Conservation (phyloP, 768 basidiomycete species). For the Hypholoma fasciculare region DNA sequence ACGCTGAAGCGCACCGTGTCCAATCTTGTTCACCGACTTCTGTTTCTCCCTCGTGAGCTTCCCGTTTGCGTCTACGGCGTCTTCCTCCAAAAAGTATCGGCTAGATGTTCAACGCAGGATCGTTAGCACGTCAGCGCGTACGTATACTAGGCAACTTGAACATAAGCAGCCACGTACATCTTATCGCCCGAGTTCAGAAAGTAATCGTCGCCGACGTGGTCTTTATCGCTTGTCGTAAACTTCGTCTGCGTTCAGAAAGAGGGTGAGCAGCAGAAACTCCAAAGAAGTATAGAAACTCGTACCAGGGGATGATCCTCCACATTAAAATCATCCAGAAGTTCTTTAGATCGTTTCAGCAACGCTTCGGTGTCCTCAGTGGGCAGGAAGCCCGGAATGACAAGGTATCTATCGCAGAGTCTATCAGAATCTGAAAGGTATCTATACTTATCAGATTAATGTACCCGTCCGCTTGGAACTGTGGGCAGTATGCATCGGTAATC, state of each 20-base stretch:
- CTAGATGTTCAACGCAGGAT: slow-evolving; percentile 22
- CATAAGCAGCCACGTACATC: slow-evolving; percentile 44
- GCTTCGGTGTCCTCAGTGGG: slow-evolving; percentile 51
- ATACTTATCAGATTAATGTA: slow-evolving; percentile 14
- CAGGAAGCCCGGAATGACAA: slow-evolving; percentile 77
- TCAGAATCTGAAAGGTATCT: slow-evolving; percentile 3
- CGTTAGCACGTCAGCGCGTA: not conserved
- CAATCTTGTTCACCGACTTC: slow-evolving; percentile 92
- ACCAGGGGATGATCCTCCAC: slow-evolving; percentile 82
- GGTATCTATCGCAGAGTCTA: slow-evolving; percentile 52
- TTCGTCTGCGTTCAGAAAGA: slow-evolving; percentile 61
- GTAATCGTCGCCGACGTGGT: slow-evolving; percentile 90
- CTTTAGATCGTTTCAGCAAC: slow-evolving; percentile 69
- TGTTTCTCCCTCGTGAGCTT: slow-evolving; percentile 71
- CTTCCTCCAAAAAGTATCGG: slow-evolving; percentile 91
- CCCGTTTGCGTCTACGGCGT: slow-evolving; percentile 70
- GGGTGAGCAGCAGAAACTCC: not conserved
- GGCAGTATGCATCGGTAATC: too few species aligned
- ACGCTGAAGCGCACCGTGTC: slow-evolving; percentile 59
- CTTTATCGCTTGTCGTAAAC: slow-evolving; percentile 79
- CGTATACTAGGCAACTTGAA: not conserved
- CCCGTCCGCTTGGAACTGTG: slow-evolving; percentile 32
- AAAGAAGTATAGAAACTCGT: slow-evolving; percentile 17
- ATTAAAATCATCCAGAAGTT: slow-evolving; percentile 78
- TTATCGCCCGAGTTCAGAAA: slow-evolving; percentile 93